Evolutionary conservation across 2,329 filamentous ascomycete species (phyloP).

Genomic region (Hypoxylon sp.): DNA sequence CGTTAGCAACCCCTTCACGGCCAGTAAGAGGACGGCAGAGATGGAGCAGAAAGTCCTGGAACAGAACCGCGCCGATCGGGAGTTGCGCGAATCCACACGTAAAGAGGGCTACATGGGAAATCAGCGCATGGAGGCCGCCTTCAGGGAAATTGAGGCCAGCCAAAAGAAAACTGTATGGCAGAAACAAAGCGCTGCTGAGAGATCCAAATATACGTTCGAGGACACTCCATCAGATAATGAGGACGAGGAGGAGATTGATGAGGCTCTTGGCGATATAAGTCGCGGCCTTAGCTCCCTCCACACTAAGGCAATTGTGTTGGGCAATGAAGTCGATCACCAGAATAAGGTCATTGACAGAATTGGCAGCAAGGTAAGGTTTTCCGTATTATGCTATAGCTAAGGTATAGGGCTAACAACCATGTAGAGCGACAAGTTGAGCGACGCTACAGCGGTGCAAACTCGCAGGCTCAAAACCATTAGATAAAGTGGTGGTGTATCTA

Average conservation of each 20-base stretch:
- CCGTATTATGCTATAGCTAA: conserved; percentile 45
- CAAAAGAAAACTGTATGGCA: conserved; percentile 28
- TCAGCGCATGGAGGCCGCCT: conserved; percentile 68
- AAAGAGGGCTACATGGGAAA: conserved; percentile 67
- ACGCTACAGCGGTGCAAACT: conserved; percentile 23
- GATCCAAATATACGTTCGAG: conserved; percentile 83
- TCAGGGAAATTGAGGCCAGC: conserved; percentile 58
- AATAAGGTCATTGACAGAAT: conserved; percentile 83
- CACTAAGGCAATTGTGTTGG: conserved; percentile 79
- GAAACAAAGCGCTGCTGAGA: conserved; percentile 67
- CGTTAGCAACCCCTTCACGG: conserved; percentile 83
- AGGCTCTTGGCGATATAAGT: conserved; percentile 64
- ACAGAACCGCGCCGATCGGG: conserved; percentile 76
- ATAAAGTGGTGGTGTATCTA: conserved; percentile 4
- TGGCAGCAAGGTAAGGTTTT: conserved; percentile 76
- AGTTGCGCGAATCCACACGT: conserved; percentile 75
- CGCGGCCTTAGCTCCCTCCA: conserved; percentile 80
- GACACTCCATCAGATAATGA: conserved; percentile 65
- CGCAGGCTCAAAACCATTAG: conserved; percentile 27
- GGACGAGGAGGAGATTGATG: conserved; percentile 57
- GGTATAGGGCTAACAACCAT: conserved; percentile 29
- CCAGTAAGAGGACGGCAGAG: conserved; percentile 73
- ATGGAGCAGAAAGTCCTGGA: conserved; percentile 79
- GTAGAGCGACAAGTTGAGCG: conserved; percentile 79
- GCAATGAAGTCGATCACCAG: conserved; percentile 81